Evolutionary conservation across 192 early-diverging fungal genomes (phyloP), one percentile per base, ranked within the genome.

Genomic region (Mortierella antarctica): DNA sequence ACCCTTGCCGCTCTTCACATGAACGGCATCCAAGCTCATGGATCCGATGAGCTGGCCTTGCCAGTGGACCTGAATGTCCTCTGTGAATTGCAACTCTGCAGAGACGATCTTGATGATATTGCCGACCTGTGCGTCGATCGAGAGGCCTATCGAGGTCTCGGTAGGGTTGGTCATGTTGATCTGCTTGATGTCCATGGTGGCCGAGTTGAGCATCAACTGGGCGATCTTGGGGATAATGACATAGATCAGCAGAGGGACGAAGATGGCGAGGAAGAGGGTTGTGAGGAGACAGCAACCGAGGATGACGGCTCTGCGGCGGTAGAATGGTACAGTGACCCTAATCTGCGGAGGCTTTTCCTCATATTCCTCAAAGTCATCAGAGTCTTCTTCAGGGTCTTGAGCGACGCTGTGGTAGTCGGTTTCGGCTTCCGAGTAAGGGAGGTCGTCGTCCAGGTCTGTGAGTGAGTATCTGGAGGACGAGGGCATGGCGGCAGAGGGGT

Each of bases 241-340:
- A 49, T 88, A 82, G 58, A 89, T 54, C 7, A 88, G 52, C 12
- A 90, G 53, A 21, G 81, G 83, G 18, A 90, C 58, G 15, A 89
- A 68, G 18, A 86, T 79, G 40, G 84, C 78, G 13, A 84, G n/a
- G 10, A 86, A 44, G 55, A 90, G 63, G 44, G 84, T 59, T 1
- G 64, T 80, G 57, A 86, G 59, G 4, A 83, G 65, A 12, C 51
- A 31, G 47, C 88, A 90, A 18, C 78, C 70, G 31, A 76, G 55
- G 79, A 86, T 85, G 17, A 83, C 87, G 18, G 72, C 81, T 62
- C 82, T 88, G 44, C 82, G 73, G 1, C 79, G 74, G 64, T 88
- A 87, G 49, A 87, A 86, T n/a, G 66, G 81, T 11, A 49, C 54
- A 49, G 69, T 78, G 11, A 49, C 53, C 8, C 84, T 84, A n/a